Evolutionary conservation across 2,329 filamentous ascomycete species (phyloP), one percentile per base, ranked within the genome.

Genomic region (Elsinoe necatrix): DNA sequence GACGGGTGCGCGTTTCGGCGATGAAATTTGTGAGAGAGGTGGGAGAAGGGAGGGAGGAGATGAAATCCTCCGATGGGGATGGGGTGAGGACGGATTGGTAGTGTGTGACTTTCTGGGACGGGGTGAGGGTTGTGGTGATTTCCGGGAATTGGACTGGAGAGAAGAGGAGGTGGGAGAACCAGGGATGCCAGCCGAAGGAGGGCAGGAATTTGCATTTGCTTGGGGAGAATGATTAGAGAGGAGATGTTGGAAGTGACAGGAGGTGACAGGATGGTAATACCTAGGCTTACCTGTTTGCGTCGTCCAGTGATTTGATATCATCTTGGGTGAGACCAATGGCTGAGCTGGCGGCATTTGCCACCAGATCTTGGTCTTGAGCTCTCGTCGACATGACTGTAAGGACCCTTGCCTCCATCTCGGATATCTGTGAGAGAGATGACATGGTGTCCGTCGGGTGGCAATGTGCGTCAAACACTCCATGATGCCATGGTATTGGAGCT

Each of bases 131-230:
- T 4, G 62, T 63, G 27, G 64, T 61, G 18, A 62, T n/a, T n/a
- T n/a, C 62, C n/a, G 61, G 62, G 64, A 69, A 66, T 7, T 68
- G 64, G 11, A 56, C 59, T 55, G 88, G 82, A 64, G 84, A 79
- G 65, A 83, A 89, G 64, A 93, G 77, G 61, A 88, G 83, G 68
- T 92, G 77, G 1, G 87, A 86, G 69, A 91, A 92, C 88, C 88
- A 93, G 0, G 88, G 88, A 67, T 93, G 88, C 86, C 87, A 91
- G 18, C 88, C 88, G 70, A 91, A 92, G n/a, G 83, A 82, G 0
- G 88, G 86, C 2, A 92, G 63, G 23, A 85, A 69, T 57, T 73
- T 75, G 59, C 74, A 71, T 51, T 65, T 59, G 18, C 66, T n/a
- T 67, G 27, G 25, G 42, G 25, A 23, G 9, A n/a, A 21, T 35